phyloP scores from a whole-genome alignment of 2,329 filamentous ascomycete species.

The Ustulina deusta region DNA sequence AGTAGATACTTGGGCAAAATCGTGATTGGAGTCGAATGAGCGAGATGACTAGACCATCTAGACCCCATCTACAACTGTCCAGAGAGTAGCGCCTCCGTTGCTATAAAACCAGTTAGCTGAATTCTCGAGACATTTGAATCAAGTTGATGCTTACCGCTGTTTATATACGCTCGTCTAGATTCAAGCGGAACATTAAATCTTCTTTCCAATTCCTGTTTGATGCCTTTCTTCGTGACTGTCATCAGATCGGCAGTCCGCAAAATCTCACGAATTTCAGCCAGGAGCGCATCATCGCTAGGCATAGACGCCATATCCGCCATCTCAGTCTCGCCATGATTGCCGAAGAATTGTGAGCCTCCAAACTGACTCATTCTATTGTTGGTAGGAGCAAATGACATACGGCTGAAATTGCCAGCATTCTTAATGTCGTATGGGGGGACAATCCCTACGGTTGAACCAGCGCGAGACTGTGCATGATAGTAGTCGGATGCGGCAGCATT shows the following conservation, averaged over 20 bases:
- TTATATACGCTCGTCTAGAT: constrained; percentile 91
- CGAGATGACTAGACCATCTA: constrained; percentile 4
- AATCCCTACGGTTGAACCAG: constrained; percentile 66
- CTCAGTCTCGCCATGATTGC: constrained; percentile 73
- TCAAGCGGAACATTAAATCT: constrained; percentile 90
- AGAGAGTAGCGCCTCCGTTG: constrained; percentile 82
- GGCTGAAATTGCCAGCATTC: constrained; percentile 64
- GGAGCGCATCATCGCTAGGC: constrained; percentile 87
- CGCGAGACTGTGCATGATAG: constrained; percentile 65
- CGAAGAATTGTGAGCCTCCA: constrained; percentile 69
- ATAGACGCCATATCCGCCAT: constrained; percentile 80
- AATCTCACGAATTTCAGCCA: constrained; percentile 95
- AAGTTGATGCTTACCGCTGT: constrained; percentile 75
- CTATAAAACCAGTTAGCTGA: constrained; percentile 56
- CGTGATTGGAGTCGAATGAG: constrained; percentile 14
- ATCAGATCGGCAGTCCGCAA: constrained; percentile 92
- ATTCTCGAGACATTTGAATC: neutral
- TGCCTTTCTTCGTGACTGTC: constrained; percentile 98
- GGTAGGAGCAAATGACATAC: constrained; percentile 83
- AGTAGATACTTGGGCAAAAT: constrained; percentile 10
- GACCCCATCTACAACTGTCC: constrained; percentile 71
- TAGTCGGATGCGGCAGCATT: constrained; percentile 74
- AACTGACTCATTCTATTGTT: constrained; percentile 75
- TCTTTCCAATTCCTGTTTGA: constrained; percentile 92
- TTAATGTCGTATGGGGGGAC: constrained; percentile 58